These are phyloP conservation scores for Chenopodium suecicum DNA, from an alignment of 148 eudicot genomes.

Conservation along the genomic window DNA sequence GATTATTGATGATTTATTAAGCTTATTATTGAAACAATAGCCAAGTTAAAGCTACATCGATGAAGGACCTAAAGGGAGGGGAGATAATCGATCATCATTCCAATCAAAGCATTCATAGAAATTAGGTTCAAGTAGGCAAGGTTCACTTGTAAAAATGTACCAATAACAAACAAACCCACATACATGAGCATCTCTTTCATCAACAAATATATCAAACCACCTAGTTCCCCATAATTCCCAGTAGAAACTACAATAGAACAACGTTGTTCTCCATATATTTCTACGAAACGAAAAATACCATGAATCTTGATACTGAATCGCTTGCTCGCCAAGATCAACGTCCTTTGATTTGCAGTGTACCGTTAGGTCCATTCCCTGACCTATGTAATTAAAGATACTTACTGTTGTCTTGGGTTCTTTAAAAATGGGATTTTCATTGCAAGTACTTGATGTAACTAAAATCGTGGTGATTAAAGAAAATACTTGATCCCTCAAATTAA, in stretches of 20 bases:
- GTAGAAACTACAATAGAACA: constrained; percentile 4
- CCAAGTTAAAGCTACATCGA: not conserved
- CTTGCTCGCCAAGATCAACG: not conserved
- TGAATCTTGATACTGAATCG: not conserved
- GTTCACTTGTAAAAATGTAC: too few relatives aligned
- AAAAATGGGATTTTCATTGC: not conserved
- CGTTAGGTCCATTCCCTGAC: not conserved
- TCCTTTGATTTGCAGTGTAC: not conserved
- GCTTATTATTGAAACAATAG: too few relatives aligned
- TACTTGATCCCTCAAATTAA: not conserved
- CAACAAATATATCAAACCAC: constrained; percentile 12
- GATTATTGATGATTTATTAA: too few relatives aligned
- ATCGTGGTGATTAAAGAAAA: not conserved
- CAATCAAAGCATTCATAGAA: too few relatives aligned
- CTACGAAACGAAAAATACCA: not conserved
- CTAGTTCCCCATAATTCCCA: not conserved
- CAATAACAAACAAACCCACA: too few relatives aligned
- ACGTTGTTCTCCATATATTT: not conserved
- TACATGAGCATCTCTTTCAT: not conserved
- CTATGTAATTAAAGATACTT: not conserved
- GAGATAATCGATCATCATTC: too few relatives aligned
- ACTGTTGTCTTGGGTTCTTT: not conserved
- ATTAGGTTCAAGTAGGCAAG: not conserved
- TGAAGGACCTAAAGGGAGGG: not conserved
- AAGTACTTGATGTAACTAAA: not conserved